Percentiles rank a stretch among this genome's conserved stretches.
These are phyloP conservation scores for Mycena venus DNA, from an alignment of 768 basidiomycete genomes.

Conservation along the genomic window DNA sequence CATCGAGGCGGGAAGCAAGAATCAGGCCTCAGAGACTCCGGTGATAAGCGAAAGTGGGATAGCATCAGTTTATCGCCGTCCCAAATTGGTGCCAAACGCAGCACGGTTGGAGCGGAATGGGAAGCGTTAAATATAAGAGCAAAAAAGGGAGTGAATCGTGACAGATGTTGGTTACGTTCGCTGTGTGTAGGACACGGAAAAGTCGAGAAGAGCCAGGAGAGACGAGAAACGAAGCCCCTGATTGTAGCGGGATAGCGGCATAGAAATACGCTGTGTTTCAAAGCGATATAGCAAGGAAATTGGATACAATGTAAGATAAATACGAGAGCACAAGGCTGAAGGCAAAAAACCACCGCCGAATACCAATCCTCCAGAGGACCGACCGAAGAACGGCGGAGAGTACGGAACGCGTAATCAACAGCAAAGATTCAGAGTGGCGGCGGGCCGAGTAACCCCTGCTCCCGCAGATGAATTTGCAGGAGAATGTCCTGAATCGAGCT, in stretches of 20 bases:
- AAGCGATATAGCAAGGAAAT: background rate
- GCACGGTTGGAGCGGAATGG: background rate
- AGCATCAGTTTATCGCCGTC: background rate
- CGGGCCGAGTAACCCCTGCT: slow-evolving; percentile 3
- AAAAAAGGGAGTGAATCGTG: background rate
- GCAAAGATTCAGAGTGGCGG: slow-evolving; percentile 3
- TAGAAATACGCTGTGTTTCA: background rate
- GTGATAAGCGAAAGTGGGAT: background rate
- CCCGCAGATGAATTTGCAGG: background rate
- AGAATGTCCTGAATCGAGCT: slow-evolving; percentile 5
- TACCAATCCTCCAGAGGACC: background rate
- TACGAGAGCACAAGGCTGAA: slow-evolving; percentile 4
- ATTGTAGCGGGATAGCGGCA: background rate
- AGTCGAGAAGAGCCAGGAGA: background rate
- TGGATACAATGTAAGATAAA: slow-evolving; percentile 3
- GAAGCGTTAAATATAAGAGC: background rate
- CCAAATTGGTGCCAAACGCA: background rate
- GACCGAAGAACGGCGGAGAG: background rate
- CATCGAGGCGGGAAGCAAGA: too few species aligned
- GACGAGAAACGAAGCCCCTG: too few species aligned
- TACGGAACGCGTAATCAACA: too few species aligned
- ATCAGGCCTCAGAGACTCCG: background rate
- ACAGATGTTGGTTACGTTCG: too few species aligned
- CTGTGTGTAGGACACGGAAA: too few species aligned
- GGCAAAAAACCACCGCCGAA: background rate